phyloP scores from a whole-genome alignment of 169 alveolate species.

The Cystoisospora suis region DNA sequence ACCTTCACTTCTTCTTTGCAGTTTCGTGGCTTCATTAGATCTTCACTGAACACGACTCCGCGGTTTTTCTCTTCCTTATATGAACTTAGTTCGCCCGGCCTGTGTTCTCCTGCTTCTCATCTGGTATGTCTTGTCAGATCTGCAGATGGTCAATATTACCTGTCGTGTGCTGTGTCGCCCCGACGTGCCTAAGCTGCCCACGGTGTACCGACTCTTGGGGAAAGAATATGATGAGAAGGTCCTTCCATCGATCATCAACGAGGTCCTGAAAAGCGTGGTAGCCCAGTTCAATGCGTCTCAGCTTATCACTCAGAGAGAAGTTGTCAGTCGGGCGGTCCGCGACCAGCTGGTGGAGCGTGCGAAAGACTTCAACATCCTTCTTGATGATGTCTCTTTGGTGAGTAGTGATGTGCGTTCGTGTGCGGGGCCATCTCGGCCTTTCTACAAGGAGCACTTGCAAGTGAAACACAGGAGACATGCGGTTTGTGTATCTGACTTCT shows the following conservation, averaged over 20 bases:
- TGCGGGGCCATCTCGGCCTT: too few species aligned
- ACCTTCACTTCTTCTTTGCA: neutral
- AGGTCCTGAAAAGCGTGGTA: conserved; percentile 94
- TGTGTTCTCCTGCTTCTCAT: neutral
- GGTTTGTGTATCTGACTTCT: too few species aligned
- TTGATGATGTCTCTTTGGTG: conserved; percentile 95
- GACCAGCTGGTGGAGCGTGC: conserved; percentile 94
- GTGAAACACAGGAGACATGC: too few species aligned
- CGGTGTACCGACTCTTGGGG: conserved; percentile 80
- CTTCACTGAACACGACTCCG: too few species aligned
- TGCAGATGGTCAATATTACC: conserved; percentile 93
- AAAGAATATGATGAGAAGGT: conserved; percentile 96
- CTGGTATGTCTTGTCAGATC: conserved; percentile 72
- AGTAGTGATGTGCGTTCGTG: too few species aligned
- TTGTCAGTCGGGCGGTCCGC: conserved; percentile 83
- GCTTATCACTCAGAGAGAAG: conserved; percentile 95
- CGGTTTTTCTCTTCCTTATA: neutral
- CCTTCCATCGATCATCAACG: conserved; percentile 96
- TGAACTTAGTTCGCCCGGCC: neutral
- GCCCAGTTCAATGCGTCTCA: conserved; percentile 97
- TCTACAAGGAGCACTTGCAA: too few species aligned
- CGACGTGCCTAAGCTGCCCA: conserved; percentile 68
- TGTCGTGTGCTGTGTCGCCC: conserved; percentile 90
- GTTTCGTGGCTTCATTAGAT: neutral
- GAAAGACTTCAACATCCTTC: conserved; percentile 91